Percentiles rank a stretch among this genome's conserved stretches.
These are phyloP conservation scores for Crithidia expoeki DNA, from an alignment of 208 protist genomes.

Conservation along the genomic window DNA sequence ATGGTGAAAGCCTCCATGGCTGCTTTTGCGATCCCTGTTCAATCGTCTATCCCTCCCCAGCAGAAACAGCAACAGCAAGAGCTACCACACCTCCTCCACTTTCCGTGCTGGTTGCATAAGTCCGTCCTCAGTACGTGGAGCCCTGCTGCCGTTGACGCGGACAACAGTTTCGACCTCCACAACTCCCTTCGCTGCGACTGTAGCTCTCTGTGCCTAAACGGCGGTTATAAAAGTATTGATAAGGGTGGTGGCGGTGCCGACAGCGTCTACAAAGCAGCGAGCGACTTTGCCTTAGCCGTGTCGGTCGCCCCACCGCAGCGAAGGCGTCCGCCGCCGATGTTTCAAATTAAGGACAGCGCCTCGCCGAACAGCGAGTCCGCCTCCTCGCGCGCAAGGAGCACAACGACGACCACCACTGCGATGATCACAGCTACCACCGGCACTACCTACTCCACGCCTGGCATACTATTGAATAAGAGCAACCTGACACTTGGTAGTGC, in stretches of 20 bases:
- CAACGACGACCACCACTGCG: not conserved
- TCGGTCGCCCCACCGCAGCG: conserved; percentile 1
- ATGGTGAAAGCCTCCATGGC: not conserved
- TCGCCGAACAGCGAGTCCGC: not conserved
- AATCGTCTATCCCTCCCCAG: not conserved
- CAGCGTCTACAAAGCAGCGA: conserved; percentile 9
- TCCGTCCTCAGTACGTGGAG: conserved; percentile 8
- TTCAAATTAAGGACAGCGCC: not conserved
- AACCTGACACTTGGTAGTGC: not conserved
- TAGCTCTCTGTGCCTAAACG: conserved; percentile 22
- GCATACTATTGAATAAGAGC: not conserved
- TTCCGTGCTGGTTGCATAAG: not conserved
- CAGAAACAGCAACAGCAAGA: conserved; percentile 3
- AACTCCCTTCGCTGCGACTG: conserved; percentile 12
- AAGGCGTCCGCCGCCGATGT: not conserved
- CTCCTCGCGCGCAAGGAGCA: not conserved
- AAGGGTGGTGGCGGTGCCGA: not conserved
- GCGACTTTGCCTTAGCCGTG: conserved; percentile 19
- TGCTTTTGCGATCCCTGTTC: not conserved
- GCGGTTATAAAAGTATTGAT: not conserved
- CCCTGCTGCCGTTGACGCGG: not conserved
- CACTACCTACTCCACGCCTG: not conserved
- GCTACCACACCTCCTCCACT: not conserved
- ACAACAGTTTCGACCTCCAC: conserved; percentile 23
- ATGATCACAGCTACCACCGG: not conserved